Evolutionary conservation across 2,329 filamentous ascomycete genomes (phyloP).

Genomic region (Claviceps cyperi): DNA sequence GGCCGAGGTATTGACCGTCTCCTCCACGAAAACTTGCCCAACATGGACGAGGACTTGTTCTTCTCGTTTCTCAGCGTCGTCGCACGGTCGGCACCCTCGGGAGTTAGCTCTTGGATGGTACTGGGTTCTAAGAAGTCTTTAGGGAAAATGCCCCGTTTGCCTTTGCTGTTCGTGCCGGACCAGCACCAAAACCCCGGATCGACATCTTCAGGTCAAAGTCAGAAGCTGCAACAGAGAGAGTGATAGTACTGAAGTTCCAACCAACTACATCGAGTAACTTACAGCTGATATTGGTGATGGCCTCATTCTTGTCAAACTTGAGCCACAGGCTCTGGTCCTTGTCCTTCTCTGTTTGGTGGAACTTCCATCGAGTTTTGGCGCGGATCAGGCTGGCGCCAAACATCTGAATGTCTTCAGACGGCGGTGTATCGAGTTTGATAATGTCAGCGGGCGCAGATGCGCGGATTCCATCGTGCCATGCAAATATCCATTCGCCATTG

Average conservation of each 20-base stretch:
- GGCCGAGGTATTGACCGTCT: conserved; percentile 17
- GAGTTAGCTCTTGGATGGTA: conserved; percentile 25
- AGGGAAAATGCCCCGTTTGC: conserved; percentile 39
- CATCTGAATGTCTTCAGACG: conserved; percentile 30
- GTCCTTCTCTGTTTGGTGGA: conserved; percentile 30
- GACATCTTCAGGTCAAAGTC: conserved; percentile 18
- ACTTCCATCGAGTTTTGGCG: conserved; percentile 39
- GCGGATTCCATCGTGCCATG: conserved; percentile 38
- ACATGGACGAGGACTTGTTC: conserved; percentile 18
- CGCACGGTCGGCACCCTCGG: conserved; percentile 15
- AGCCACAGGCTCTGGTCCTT: conserved; percentile 35
- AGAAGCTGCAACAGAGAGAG: not conserved
- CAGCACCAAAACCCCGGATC: conserved; percentile 40
- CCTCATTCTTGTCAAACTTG: conserved; percentile 51
- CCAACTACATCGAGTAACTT: conserved; percentile 14
- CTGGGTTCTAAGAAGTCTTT: conserved; percentile 32
- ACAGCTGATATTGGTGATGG: conserved; percentile 50
- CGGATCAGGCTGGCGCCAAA: conserved; percentile 31
- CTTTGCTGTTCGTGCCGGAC: conserved; percentile 37
- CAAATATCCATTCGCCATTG: conserved; percentile 41
- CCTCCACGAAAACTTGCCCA: conserved; percentile 19
- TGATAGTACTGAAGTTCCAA: not conserved
- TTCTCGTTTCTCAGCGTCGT: conserved; percentile 21
- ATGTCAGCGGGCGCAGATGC: conserved; percentile 35
- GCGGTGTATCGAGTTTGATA: conserved; percentile 33